These are phyloP conservation scores for Entomortierella parvispora DNA, from an alignment of 192 early-diverging fungal species.

Conservation along the genomic window DNA sequence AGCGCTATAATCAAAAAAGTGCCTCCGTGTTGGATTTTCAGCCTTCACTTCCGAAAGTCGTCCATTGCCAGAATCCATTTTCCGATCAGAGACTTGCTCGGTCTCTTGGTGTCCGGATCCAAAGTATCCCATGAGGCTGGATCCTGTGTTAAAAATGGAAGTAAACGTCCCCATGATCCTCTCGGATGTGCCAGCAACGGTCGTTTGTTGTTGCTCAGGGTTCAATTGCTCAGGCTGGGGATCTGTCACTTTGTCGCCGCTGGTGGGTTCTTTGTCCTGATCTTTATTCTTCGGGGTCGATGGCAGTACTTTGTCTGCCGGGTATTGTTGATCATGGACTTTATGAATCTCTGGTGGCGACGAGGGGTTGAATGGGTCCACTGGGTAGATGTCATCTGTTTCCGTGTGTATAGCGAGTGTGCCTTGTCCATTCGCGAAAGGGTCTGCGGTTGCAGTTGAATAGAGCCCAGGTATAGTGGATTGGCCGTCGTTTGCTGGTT, in stretches of 20 bases:
- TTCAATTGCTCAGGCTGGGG: neutral
- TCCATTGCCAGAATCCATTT: no score
- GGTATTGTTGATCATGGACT: neutral
- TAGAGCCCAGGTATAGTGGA: no score
- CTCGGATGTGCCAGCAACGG: slow-evolving; percentile 1
- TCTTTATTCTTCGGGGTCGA: neutral
- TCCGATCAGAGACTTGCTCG: no score
- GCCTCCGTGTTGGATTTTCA: no score
- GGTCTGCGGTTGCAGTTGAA: neutral
- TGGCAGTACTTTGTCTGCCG: neutral
- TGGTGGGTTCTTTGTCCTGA: neutral
- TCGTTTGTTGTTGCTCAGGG: neutral
- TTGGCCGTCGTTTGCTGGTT: no score
- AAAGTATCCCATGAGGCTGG: slow-evolving; percentile 28
- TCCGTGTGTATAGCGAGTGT: neutral
- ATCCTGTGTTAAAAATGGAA: slow-evolving; percentile 37
- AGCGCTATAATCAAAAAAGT: no score
- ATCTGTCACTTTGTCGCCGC: no score
- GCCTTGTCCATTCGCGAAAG: no score
- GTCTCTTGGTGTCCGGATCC: neutral
- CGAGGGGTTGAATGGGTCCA: slow-evolving; percentile 5
- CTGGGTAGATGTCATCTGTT: slow-evolving; percentile 3
- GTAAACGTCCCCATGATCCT: slow-evolving; percentile 15
- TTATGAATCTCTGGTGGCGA: neutral
- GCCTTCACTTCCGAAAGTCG: neutral